Evolutionary conservation across 441 rosid genomes (phyloP).

Genomic region (Manihot esculenta): DNA sequence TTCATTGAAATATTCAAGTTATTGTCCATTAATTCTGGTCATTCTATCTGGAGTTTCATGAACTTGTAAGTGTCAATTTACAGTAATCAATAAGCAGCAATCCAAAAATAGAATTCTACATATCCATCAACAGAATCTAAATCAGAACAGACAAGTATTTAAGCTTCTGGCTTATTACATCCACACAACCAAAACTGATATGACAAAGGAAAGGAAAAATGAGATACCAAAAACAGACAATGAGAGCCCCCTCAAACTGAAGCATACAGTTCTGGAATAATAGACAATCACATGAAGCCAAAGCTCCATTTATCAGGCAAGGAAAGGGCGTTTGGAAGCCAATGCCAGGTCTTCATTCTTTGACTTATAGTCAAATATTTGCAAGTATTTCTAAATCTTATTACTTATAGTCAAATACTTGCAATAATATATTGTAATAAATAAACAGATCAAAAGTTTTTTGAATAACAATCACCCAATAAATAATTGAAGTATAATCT

Average conservation of each 20-base stretch:
- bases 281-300: slow-evolving; percentile 89
- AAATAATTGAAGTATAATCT: too few species aligned
- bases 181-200: neutral
- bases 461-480: too few species aligned
- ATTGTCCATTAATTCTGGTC: neutral
- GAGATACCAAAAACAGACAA: neutral
- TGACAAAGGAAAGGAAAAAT: neutral
- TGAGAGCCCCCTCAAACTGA: slow-evolving; percentile 35
- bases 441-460: too few species aligned
- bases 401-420: too few species aligned
- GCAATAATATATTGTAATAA: too few species aligned
- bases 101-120: neutral
- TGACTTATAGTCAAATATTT: too few species aligned
- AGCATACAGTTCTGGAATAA: slow-evolving; percentile 60
- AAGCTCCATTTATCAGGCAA: slow-evolving; percentile 86
- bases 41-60: neutral
- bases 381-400: too few species aligned
- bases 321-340: slow-evolving; percentile 77
- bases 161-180: neutral
- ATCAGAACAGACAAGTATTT: neutral
- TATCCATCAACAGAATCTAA: too few species aligned
- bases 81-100: too few species aligned
- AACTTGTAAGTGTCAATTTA: neutral
- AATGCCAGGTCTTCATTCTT: slow-evolving; percentile 78
- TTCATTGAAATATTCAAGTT: neutral